Percentiles rank a stretch among this genome's conserved stretches.
Conservation (phyloP, 495 filamentous ascomycete species). For the Podospora australis region DNA sequence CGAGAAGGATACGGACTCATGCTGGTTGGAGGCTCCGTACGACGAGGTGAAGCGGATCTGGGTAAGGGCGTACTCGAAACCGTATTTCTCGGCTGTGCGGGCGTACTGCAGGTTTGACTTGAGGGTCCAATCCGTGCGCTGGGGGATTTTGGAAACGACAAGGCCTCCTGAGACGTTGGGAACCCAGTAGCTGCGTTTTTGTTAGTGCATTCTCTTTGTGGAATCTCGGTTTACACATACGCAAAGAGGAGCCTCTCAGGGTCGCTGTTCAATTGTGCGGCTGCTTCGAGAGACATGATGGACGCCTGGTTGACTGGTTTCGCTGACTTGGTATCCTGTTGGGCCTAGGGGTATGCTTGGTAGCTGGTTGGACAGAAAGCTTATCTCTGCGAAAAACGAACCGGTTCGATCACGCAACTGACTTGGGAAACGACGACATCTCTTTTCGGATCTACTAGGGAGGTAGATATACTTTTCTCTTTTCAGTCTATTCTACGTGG, state of each 20-base stretch:
- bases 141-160: slow-evolving; percentile 43
- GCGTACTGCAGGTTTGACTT: slow-evolving; percentile 40
- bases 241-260: slow-evolving; percentile 20
- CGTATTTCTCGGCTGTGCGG: slow-evolving; percentile 35
- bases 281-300: slow-evolving; percentile 6
- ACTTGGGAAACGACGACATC: neutral
- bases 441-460: no score
- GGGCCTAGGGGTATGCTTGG: neutral
- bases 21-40: slow-evolving; percentile 44
- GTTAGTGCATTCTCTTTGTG: neutral
- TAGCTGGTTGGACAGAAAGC: neutral
- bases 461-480: no score
- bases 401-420: slow-evolving; percentile 1
- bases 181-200: slow-evolving; percentile 37
- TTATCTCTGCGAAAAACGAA: neutral
- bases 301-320: neutral
- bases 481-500: neutral
- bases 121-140: slow-evolving; percentile 40
- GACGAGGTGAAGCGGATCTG: slow-evolving; percentile 46
- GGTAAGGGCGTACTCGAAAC: slow-evolving; percentile 44
- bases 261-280: slow-evolving; percentile 16
- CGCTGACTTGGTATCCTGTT: neutral
- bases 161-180: slow-evolving; percentile 45
- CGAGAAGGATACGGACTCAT: slow-evolving; percentile 45
- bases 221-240: no score